These are phyloP conservation scores for Mycena citricolor DNA, from an alignment of 1,284 basidiomycete species.

Conservation along the genomic window DNA sequence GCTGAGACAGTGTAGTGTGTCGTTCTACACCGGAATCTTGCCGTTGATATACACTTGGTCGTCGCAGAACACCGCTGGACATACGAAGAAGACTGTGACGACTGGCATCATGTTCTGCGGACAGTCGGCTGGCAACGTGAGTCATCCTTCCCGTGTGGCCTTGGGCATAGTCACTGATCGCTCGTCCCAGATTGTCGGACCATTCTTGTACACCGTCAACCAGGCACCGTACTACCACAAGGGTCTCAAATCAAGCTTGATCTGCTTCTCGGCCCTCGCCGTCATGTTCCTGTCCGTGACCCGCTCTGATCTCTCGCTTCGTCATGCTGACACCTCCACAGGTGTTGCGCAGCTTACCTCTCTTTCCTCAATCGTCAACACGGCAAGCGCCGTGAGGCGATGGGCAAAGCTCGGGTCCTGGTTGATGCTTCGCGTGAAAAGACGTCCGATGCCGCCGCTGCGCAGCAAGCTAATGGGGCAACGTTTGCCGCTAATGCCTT, in stretches of 20 bases:
- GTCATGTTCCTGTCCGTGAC: conserved; percentile 27
- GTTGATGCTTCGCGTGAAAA: conserved; percentile 44
- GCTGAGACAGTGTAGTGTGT: conserved; percentile 10
- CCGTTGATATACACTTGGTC: conserved; percentile 46
- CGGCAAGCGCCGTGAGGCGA: conserved; percentile 31
- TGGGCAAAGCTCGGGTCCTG: conserved; percentile 39
- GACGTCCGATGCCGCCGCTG: conserved; percentile 23
- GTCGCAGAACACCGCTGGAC: conserved; percentile 44
- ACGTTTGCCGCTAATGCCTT: conserved; percentile 37
- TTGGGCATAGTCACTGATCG: not conserved
- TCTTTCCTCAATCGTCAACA: conserved; percentile 41
- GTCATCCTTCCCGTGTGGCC: conserved; percentile 3
- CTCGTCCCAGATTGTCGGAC: conserved; percentile 38
- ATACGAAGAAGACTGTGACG: conserved; percentile 44
- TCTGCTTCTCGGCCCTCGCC: conserved; percentile 38
- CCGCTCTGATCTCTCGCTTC: not conserved
- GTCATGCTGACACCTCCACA: not conserved
- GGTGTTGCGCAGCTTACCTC: conserved; percentile 39
- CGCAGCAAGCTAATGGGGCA: conserved; percentile 28
- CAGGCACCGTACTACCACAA: conserved; percentile 19
- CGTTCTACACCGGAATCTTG: conserved; percentile 22
- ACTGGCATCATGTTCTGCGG: conserved; percentile 42
- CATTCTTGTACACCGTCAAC: conserved; percentile 39
- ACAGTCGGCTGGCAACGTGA: conserved; percentile 44
- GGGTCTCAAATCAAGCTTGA: conserved; percentile 29